Evolutionary conservation across 495 filamentous ascomycete species (phyloP), one percentile per base, ranked within the genome.

Genomic region (Polyplosphaeria fusca): DNA sequence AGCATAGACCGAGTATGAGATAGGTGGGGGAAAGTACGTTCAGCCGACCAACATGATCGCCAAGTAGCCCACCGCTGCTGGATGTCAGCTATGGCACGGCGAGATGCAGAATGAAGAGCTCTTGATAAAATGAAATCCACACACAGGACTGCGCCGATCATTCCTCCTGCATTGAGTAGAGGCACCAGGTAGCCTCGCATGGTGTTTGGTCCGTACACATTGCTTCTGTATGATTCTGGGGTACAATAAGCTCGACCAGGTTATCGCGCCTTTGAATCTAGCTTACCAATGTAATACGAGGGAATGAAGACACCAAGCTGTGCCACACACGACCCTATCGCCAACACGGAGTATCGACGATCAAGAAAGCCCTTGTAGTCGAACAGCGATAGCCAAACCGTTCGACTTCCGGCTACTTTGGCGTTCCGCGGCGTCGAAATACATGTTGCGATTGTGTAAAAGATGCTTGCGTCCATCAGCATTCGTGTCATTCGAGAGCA

Each of bases 341-440:
- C 12, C 2, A 51, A 38, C 1, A 58, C 46, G 2, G 54, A 1
- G 28, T 58, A 58, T 11, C 38, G 2, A 9, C 14, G 7, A 27
- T 58, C 54, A 1, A 32, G 16, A 22, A 58, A 58, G 7, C 54
- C 54, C 19, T 37, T 43, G 23, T 50, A 58, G 25, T 58, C 54
- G 14, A 58, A 16, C 18, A 58, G 54, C n/a, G 45, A 2, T 11
- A 5, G 7, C 14, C 18, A 41, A 37, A 7, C n/a, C n/a, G n/a
- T n/a, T n/a, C n/a, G n/a, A n/a, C n/a, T 43, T 1, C 23, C 20
- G 2, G 54, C 19, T 1, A 2, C 28, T 28, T 48, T 49, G 18
- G 37, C 50, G 2, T n/a, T n/a, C n/a, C n/a, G n/a, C n/a, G n/a
- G n/a, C n/a, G 54, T 50, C 0, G 54, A 58, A 25, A 58, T 35